Evolutionary conservation across 345 rosid genomes (phyloP), one percentile per base, ranked within the genome.

Genomic region (Eucalyptus sp.): DNA sequence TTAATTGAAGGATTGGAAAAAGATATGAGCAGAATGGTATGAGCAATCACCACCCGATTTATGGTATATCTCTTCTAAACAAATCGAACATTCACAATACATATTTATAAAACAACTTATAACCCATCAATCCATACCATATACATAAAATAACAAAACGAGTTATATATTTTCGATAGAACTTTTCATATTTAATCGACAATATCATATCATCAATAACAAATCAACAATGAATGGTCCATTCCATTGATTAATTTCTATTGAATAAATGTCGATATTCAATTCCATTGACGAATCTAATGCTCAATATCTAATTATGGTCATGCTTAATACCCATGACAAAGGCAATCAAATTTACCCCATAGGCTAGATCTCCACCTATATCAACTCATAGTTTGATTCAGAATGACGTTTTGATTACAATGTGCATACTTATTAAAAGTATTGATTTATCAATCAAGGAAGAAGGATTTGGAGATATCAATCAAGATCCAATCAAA

Each of bases 241-340:
- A 60, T 60, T 27, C 66, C 15, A 60, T 60, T 60, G 66, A 60
- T 60, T 60, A 60, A 27, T 60, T 12, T 25, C n/a, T 25, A 27
- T 60, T 60, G 7, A 60, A 60, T 12, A 60, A 60, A 27, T 27
- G 66, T 11, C 7, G 7, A 60, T 27, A 27, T 10, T 27, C n/a
- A 5, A 60, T 13, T 27, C 31, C 31, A 60, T 60, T 1, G 0
- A 60, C 2, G 7, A 25, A 60, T 25, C n/a, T 27, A 27, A 12
- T 27, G n/a, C 31, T 60, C 31, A 60, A 60, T 27, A 60, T 60
- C 66, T 60, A 60, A 25, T 25, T 60, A 60, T 60, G 31, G 31
- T 6, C n/a, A 60, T 1, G 7, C 66, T 27, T 60, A 27, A 60
- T 27, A 12, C 15, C n/a, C 15, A 0, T 0, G 16, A 60, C 15